Conservation (phyloP, 148 eudicot species). For the Silene latifolia region DNA sequence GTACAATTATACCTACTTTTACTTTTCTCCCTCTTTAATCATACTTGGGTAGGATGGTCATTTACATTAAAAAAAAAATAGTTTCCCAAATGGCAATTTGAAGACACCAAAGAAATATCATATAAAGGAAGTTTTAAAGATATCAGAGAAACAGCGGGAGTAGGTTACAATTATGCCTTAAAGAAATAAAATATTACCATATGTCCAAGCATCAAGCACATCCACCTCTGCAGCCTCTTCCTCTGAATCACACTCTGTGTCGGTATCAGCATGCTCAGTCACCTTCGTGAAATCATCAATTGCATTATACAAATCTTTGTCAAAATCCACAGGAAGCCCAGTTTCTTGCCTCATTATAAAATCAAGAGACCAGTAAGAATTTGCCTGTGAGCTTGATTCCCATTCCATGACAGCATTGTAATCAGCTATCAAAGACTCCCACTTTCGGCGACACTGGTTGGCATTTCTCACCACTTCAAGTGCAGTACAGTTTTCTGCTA, state of each 20-base stretch:
- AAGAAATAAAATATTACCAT: conserved; percentile 30
- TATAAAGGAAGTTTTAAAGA: neutral
- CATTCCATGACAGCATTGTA: conserved; percentile 37
- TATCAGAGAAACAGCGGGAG: neutral
- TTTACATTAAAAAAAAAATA: neutral
- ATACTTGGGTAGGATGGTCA: neutral
- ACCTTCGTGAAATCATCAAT: conserved; percentile 38
- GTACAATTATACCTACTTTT: neutral
- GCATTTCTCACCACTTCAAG: conserved; percentile 47
- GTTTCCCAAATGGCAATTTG: neutral
- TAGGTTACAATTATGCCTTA: neutral
- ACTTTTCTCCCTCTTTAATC: neutral
- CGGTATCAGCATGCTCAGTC: conserved; percentile 33
- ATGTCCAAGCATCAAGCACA: conserved; percentile 19
- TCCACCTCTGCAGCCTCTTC: conserved; percentile 30
- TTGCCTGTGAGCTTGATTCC: conserved; percentile 19
- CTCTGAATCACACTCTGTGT: conserved; percentile 45
- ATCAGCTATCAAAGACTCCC: conserved; percentile 48
- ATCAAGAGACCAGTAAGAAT: conserved; percentile 41
- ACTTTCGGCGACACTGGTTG: conserved; percentile 62
- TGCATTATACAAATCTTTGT: conserved; percentile 42
- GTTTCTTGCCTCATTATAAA: conserved; percentile 26
- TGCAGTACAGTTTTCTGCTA: conserved; percentile 58
- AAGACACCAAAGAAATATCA: neutral
- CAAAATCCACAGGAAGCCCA: conserved; percentile 43